phyloP scores from a whole-genome alignment of 1,284 basidiomycete species.

The Naganishia albida region DNA sequence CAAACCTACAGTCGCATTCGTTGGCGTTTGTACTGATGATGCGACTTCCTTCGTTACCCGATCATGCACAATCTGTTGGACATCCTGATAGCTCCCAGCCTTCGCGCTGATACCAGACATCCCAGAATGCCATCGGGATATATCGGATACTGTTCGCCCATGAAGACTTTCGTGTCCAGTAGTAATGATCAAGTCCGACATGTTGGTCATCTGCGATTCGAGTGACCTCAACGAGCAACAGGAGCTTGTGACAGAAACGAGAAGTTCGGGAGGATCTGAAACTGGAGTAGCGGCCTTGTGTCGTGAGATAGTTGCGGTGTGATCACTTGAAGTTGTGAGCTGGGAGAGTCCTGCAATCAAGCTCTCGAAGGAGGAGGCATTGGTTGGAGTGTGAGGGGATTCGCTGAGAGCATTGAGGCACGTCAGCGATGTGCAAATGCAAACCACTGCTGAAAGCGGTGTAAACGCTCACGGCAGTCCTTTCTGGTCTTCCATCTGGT shows the following conservation, averaged over 20 bases:
- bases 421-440: background rate
- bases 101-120: background rate
- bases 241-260: conserved; percentile 1
- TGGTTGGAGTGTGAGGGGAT: background rate
- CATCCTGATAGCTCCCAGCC: background rate
- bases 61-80: background rate
- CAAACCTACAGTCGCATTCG: background rate
- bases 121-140: background rate
- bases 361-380: conserved; percentile 2
- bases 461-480: background rate
- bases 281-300: background rate
- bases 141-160: too few species aligned
- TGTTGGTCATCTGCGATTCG: background rate
- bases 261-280: background rate
- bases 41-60: background rate
- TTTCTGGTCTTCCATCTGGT: background rate
- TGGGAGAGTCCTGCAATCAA: background rate
- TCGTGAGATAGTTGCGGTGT: background rate
- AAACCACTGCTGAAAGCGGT: background rate
- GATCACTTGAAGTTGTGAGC: background rate
- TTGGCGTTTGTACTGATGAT: background rate
- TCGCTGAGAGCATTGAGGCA: background rate
- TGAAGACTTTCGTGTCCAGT: conserved; percentile 5
- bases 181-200: conserved; percentile 24
- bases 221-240: background rate